phyloP scores from a whole-genome alignment of 305 asterid species.

The Fraxinus velutina region DNA sequence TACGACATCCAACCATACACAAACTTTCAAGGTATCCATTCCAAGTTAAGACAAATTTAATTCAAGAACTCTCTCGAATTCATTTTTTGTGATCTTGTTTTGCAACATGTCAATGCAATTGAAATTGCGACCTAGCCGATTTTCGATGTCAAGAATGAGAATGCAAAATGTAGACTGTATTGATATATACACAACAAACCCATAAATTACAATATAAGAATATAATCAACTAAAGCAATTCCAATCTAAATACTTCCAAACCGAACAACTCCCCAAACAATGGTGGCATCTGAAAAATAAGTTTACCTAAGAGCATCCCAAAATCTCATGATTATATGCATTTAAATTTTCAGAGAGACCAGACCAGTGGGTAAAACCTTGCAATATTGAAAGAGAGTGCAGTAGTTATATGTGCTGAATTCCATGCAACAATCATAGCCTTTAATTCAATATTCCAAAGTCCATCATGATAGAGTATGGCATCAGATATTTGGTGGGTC shows the following conservation, averaged over 20 bases:
- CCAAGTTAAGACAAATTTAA: neutral
- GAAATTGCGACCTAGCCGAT: neutral
- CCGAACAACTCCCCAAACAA: neutral
- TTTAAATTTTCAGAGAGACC: slow-evolving; percentile 44
- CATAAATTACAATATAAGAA: neutral
- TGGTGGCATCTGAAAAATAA: slow-evolving; percentile 38
- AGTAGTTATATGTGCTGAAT: slow-evolving; percentile 54
- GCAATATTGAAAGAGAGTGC: slow-evolving; percentile 22
- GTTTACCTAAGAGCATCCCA: slow-evolving; percentile 44
- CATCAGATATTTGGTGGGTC: slow-evolving; percentile 57
- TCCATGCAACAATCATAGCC: slow-evolving; percentile 84
- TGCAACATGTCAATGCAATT: neutral
- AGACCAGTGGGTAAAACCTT: slow-evolving; percentile 44
- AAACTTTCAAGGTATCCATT: neutral
- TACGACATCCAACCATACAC: neutral
- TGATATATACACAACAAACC: neutral
- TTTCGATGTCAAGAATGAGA: neutral
- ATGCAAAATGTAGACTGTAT: neutral
- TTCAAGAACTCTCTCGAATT: neutral
- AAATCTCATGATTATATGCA: slow-evolving; percentile 57
- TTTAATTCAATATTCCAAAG: slow-evolving; percentile 43
- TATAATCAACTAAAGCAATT: neutral
- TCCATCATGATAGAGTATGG: slow-evolving; percentile 54
- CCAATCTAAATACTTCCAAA: neutral
- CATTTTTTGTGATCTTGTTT: neutral